Evolutionary conservation across 805 yeast genomes (phyloP).

Genomic region (Priceomyces carsonii): DNA sequence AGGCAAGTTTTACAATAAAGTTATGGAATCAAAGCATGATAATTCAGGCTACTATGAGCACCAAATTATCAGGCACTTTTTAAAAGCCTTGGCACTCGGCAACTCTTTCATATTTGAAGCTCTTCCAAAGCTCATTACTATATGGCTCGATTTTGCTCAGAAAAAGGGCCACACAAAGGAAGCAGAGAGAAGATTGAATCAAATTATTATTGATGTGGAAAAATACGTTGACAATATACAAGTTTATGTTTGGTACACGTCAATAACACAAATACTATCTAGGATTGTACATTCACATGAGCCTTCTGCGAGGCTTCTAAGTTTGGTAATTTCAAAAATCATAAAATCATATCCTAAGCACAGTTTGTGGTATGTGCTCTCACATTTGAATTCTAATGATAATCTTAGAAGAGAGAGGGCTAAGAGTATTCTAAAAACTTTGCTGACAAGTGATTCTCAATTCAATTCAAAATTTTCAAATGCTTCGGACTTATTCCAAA

Average conservation of each 20-base stretch:
- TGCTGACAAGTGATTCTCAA: slow-evolving; percentile 12
- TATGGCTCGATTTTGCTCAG: slow-evolving; percentile 82
- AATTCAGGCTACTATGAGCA: slow-evolving; percentile 53
- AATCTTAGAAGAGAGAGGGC: slow-evolving; percentile 28
- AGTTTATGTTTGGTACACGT: slow-evolving; percentile 70
- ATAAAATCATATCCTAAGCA: slow-evolving; percentile 73
- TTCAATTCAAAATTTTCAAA: slow-evolving; percentile 18
- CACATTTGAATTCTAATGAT: slow-evolving; percentile 63
- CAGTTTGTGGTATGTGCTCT: slow-evolving; percentile 80
- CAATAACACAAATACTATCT: slow-evolving; percentile 82
- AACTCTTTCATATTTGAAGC: slow-evolving; percentile 74
- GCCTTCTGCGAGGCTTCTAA: slow-evolving; percentile 55
- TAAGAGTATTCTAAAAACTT: slow-evolving; percentile 18
- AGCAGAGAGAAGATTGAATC: slow-evolving; percentile 38
- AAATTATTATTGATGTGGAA: slow-evolving; percentile 50
- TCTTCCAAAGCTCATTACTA: slow-evolving; percentile 83
- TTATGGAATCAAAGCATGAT: slow-evolving; percentile 65
- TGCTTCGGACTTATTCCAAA: slow-evolving; percentile 40
- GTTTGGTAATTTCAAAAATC: slow-evolving; percentile 57
- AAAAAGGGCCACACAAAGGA: slow-evolving; percentile 22
- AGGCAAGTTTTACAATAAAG: slow-evolving; percentile 76
- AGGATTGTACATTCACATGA: slow-evolving; percentile 66
- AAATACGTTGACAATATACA: slow-evolving; percentile 49
- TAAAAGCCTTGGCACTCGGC: slow-evolving; percentile 61
- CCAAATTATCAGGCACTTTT: slow-evolving; percentile 55